Evolutionary conservation across 2,329 filamentous ascomycete genomes (phyloP).

Genomic region (Nakataea oryzae): DNA sequence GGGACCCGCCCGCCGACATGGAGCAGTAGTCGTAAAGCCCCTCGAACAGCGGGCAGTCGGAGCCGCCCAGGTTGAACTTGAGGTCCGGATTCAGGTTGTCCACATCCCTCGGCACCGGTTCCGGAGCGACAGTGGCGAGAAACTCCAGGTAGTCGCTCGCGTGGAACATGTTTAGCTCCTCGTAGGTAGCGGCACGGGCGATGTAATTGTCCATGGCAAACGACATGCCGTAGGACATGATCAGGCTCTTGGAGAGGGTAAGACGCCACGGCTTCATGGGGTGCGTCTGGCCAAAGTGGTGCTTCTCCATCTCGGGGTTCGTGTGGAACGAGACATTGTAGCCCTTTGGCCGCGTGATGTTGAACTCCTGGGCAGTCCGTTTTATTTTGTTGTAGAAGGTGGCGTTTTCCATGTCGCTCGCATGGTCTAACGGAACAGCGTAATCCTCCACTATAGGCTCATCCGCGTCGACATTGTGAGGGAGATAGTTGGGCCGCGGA

Average conservation of each 20-base stretch:
- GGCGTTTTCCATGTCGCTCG: slow-evolving; percentile 43
- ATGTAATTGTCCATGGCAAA: slow-evolving; percentile 94
- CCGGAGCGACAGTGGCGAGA: slow-evolving; percentile 60
- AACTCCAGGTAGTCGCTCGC: slow-evolving; percentile 86
- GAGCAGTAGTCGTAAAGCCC: slow-evolving; percentile 93
- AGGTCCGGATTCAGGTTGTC: slow-evolving; percentile 53
- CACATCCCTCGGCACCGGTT: slow-evolving; percentile 52
- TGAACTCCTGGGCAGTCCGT: slow-evolving; percentile 47
- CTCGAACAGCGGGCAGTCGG: slow-evolving; percentile 94
- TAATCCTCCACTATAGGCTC: slow-evolving; percentile 41
- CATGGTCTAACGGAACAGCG: slow-evolving; percentile 35
- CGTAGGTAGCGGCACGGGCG: slow-evolving; percentile 71
- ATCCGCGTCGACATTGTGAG: slow-evolving; percentile 40
- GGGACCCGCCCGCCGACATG: slow-evolving; percentile 79
- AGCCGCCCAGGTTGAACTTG: slow-evolving; percentile 77
- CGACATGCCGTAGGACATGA: slow-evolving; percentile 91
- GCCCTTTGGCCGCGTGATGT: slow-evolving; percentile 70
- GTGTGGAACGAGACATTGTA: slow-evolving; percentile 93
- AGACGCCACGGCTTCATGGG: slow-evolving; percentile 99
- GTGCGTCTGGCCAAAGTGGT: slow-evolving; percentile 94
- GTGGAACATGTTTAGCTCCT: slow-evolving; percentile 83
- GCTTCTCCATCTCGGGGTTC: slow-evolving; percentile 88
- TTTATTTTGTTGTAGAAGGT: slow-evolving; percentile 48
- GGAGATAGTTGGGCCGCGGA: slow-evolving; percentile 50
- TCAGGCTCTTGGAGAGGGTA: slow-evolving; percentile 87